These are phyloP conservation scores for Byssochlamys sp. DNA, from an alignment of 2,329 filamentous ascomycete genomes.

Conservation along the genomic window DNA sequence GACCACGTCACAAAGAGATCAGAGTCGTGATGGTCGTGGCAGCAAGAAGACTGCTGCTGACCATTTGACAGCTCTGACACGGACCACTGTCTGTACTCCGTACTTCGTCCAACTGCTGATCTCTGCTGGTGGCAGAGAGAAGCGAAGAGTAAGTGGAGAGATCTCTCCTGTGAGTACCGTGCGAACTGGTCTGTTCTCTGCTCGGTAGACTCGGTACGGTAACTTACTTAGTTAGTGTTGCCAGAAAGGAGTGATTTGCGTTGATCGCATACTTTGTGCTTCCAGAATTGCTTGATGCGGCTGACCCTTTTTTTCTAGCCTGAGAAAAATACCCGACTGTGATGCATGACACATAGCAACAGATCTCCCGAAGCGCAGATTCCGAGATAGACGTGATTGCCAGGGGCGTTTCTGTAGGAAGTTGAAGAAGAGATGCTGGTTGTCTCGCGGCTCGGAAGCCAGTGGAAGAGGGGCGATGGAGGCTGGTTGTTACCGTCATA, in stretches of 20 bases:
- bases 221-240: not conserved
- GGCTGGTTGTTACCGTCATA: not conserved
- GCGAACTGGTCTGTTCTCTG: not conserved
- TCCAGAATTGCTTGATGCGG: not conserved
- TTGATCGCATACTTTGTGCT: not conserved
- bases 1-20: not conserved
- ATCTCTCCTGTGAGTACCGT: not conserved
- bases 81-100: not conserved
- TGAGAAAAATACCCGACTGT: not conserved
- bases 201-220: not conserved
- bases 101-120: not conserved
- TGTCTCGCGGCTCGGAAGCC: not conserved
- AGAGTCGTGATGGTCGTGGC: not conserved
- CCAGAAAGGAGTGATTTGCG: not conserved
- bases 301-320: not conserved
- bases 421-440: not conserved
- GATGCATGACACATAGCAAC: not conserved
- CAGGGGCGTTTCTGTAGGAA: too few relatives aligned
- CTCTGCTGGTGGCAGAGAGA: not conserved
- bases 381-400: too few relatives aligned
- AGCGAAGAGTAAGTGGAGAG: not conserved
- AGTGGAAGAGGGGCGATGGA: not conserved
- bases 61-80: not conserved
- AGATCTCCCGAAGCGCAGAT: not conserved
- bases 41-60: not conserved